Percentiles rank a stretch among this genome's conserved stretches.
phyloP scores from a whole-genome alignment of 306 rosid species.

The Alnus rubra region DNA sequence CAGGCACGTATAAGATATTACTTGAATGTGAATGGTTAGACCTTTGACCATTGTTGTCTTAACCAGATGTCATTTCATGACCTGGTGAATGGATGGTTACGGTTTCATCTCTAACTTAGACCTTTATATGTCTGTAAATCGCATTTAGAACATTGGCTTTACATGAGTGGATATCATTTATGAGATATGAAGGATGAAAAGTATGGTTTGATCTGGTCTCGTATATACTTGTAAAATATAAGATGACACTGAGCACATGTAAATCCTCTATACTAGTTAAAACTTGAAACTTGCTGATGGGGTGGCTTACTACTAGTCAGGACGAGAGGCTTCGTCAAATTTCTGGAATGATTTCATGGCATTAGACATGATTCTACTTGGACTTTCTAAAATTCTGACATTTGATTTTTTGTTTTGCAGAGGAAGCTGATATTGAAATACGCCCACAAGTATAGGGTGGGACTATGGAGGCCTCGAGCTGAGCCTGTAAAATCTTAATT shows the following conservation, averaged over 20 bases:
- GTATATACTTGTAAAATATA: not conserved
- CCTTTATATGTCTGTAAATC: too few relatives aligned
- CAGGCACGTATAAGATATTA: not conserved
- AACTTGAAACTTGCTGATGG: too few relatives aligned
- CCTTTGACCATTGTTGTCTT: not conserved
- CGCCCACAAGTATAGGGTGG: conserved; percentile 79
- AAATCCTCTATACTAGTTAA: too few relatives aligned
- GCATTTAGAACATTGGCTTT: too few relatives aligned
- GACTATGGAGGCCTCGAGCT: conserved; percentile 85
- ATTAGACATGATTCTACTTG: conserved; percentile 1
- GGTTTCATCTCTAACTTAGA: not conserved
- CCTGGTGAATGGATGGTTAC: not conserved
- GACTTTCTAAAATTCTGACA: conserved; percentile 21
- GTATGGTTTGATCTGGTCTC: not conserved
- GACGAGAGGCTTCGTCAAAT: conserved; percentile 6
- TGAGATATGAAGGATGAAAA: not conserved
- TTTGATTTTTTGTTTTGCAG: conserved; percentile 45
- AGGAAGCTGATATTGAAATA: conserved; percentile 83
- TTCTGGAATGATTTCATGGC: conserved; percentile 5
- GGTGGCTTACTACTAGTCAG: not conserved
- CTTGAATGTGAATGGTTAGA: not conserved
- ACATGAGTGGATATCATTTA: too few relatives aligned
- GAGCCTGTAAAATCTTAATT: conserved; percentile 48
- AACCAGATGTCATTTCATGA: not conserved
- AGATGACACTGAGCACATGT: too few relatives aligned